Evolutionary conservation across 2,329 filamentous ascomycete species (phyloP).

Genomic region (Epichloe elymi): DNA sequence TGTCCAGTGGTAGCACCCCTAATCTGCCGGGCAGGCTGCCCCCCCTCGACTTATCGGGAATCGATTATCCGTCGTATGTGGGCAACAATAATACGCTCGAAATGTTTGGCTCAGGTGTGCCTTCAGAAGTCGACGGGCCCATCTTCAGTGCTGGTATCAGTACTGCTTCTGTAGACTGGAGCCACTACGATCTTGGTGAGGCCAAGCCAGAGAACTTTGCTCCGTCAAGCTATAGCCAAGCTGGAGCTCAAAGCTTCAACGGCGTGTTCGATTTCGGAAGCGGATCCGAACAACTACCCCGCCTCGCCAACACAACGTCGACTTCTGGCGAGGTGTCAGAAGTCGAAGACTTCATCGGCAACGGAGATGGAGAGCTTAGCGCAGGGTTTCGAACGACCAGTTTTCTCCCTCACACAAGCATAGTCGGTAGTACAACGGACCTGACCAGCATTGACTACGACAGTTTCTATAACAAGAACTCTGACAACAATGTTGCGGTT

Average conservation of each 20-base stretch:
- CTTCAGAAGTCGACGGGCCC: constrained; percentile 40
- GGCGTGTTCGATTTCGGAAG: constrained; percentile 37
- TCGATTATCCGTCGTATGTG: constrained; percentile 37
- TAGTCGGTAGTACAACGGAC: constrained; percentile 29
- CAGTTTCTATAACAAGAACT: constrained; percentile 38
- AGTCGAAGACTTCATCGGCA: constrained; percentile 44
- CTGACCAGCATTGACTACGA: constrained; percentile 40
- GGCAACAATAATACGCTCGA: constrained; percentile 34
- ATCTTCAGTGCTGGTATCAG: constrained; percentile 50
- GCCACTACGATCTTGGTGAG: constrained; percentile 32
- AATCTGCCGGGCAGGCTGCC: constrained; percentile 39
- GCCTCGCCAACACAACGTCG: constrained; percentile 42
- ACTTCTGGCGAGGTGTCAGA: constrained; percentile 57
- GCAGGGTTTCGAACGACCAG: constrained; percentile 32
- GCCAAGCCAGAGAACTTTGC: constrained; percentile 35
- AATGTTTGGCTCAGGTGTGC: constrained; percentile 33
- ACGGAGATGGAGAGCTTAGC: constrained; percentile 35
- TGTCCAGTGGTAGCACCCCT: constrained; percentile 36
- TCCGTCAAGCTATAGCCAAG: constrained; percentile 41
- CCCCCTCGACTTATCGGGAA: constrained; percentile 43
- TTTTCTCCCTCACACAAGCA: constrained; percentile 32
- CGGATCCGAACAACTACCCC: constrained; percentile 40
- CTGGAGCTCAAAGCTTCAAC: constrained; percentile 35
- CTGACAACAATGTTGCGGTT: constrained; percentile 24
- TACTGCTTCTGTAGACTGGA: constrained; percentile 35